These are phyloP conservation scores for Podospora bellae-mahoneyi DNA, from an alignment of 495 filamentous ascomycete genomes.

Conservation along the genomic window DNA sequence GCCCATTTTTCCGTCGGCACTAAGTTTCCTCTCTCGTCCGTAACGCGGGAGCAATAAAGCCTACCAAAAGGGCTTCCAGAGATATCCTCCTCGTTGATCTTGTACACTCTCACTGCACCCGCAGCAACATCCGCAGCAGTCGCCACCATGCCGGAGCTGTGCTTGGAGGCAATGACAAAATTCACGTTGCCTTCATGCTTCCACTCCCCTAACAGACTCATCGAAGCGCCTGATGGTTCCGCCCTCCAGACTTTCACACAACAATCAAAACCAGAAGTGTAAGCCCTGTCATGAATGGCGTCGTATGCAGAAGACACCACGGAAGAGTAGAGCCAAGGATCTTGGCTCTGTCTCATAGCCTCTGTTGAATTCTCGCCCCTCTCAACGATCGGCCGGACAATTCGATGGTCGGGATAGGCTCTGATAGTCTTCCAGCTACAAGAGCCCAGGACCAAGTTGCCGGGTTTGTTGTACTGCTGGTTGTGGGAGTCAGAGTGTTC, in stretches of 20 bases:
- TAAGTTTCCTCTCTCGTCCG: constrained; percentile 41
- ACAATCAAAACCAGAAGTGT: constrained; percentile 77
- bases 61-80: constrained; percentile 33
- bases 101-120: constrained; percentile 50
- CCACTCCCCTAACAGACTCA: constrained; percentile 50
- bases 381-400: constrained; percentile 51
- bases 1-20: constrained; percentile 48
- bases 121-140: constrained; percentile 50
- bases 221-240: constrained; percentile 32
- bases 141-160: constrained; percentile 42
- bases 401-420: constrained; percentile 69
- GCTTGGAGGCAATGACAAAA: constrained; percentile 60
- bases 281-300: constrained; percentile 52
- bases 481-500: constrained; percentile 70
- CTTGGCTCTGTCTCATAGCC: constrained; percentile 60
- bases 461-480: constrained; percentile 78
- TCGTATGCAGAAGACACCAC: constrained; percentile 75
- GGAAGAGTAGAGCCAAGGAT: constrained; percentile 69
- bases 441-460: constrained; percentile 76
- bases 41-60: constrained; percentile 48
- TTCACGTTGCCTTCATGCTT: constrained; percentile 66
- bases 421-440: constrained; percentile 48
- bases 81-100: constrained; percentile 33
- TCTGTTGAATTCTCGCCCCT: constrained; percentile 53
- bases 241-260: constrained; percentile 75